Conservation (phyloP, 2,329 filamentous ascomycete genomes). For the Trichoderma afroharzianum region DNA sequence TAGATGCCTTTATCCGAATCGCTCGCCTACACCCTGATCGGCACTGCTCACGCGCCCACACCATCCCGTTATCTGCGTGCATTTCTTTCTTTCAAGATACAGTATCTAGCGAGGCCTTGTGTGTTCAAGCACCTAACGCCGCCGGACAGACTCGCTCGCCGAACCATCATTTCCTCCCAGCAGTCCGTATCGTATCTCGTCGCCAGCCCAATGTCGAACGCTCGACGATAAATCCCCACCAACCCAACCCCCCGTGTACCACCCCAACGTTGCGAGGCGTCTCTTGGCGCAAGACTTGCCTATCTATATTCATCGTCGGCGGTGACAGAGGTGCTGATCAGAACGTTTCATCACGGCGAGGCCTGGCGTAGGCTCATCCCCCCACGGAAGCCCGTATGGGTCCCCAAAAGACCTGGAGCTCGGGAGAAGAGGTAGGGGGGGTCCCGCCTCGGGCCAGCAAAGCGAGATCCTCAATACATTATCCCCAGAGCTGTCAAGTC, state of each 20-base stretch:
- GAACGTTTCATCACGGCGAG: slow-evolving; percentile 14
- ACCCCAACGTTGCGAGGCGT: slow-evolving; percentile 14
- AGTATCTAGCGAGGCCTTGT: neutral
- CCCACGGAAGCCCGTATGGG: slow-evolving; percentile 1
- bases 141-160: neutral
- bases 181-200: neutral
- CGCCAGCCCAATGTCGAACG: neutral
- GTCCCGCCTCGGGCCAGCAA: neutral
- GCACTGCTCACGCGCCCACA: neutral
- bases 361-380: neutral
- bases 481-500: neutral
- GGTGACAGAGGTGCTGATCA: neutral
- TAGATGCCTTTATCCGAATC: neutral
- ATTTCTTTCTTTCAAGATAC: neutral
- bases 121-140: neutral
- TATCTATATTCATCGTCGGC: neutral
- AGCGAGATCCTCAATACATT: neutral
- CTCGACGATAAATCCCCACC: slow-evolving; percentile 4
- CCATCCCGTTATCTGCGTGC: neutral
- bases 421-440: neutral
- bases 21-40: neutral
- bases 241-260: slow-evolving; percentile 10
- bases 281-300: neutral
- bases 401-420: neutral
- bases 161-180: neutral